A percentile compares a stretch with the other conserved stretches of the same genome.
These are phyloP conservation scores for Trametes sanguinea DNA, from an alignment of 768 basidiomycete species.

Conservation along the genomic window DNA sequence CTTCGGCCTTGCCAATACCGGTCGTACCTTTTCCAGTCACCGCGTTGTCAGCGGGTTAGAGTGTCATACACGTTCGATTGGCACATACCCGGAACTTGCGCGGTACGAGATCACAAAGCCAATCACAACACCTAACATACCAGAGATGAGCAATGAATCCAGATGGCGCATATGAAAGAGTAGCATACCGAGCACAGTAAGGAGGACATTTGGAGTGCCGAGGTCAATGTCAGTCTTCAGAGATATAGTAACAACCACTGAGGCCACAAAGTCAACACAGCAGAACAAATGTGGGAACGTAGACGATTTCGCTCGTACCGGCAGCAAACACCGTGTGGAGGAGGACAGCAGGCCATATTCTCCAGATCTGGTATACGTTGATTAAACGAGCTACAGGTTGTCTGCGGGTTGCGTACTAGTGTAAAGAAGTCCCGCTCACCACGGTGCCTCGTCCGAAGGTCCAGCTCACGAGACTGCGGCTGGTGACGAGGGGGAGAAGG, in stretches of 20 bases:
- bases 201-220: slow-evolving; percentile 55
- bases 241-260: slow-evolving; percentile 48
- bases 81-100: slow-evolving; percentile 60
- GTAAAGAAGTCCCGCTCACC: slow-evolving; percentile 29
- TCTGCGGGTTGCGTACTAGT: not conserved
- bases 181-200: slow-evolving; percentile 57
- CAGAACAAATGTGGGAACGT: slow-evolving; percentile 1
- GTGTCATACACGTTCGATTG: slow-evolving; percentile 28
- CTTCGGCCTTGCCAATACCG: slow-evolving; percentile 61
- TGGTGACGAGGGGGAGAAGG: slow-evolving; percentile 24
- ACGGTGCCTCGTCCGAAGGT: slow-evolving; percentile 48
- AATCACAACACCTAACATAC: slow-evolving; percentile 55
- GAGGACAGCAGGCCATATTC: slow-evolving; percentile 69
- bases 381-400: too few relatives aligned
- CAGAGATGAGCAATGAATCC: not conserved
- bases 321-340: slow-evolving; percentile 60
- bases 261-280: not conserved
- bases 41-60: not conserved
- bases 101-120: slow-evolving; percentile 62
- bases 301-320: slow-evolving; percentile 35
- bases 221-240: slow-evolving; percentile 42
- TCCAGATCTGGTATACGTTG: slow-evolving; percentile 44
- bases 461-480: slow-evolving; percentile 32
- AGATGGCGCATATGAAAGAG: not conserved
- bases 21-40: slow-evolving; percentile 46